Conservation (phyloP, 208 protist genomes). For the Acanthamoeba triangularis region DNA sequence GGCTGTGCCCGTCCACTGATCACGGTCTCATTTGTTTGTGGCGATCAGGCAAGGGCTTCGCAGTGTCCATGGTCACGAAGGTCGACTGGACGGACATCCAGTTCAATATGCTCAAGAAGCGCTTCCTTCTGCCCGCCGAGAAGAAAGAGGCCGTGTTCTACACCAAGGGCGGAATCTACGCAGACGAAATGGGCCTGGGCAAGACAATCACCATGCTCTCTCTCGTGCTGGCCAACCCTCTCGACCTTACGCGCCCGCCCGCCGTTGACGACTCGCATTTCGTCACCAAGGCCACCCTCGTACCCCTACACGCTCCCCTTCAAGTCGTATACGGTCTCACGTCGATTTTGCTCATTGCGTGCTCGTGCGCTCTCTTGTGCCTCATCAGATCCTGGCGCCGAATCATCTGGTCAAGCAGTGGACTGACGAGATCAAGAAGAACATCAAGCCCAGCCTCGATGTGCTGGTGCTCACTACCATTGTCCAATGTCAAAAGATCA, state of each 20-base stretch:
- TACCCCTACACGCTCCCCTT: neutral
- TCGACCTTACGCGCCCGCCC: neutral
- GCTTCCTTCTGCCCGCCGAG: neutral
- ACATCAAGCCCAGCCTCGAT: slow-evolving; percentile 52
- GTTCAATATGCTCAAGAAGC: neutral
- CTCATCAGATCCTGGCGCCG: slow-evolving; percentile 61
- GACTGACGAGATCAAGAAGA: slow-evolving; percentile 64
- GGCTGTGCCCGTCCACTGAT: too few species aligned
- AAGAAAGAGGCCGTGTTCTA: neutral
- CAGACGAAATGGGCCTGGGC: slow-evolving; percentile 40
- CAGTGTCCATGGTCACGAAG: neutral
- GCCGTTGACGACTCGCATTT: neutral
- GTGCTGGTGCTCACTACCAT: slow-evolving; percentile 75
- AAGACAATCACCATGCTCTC: neutral
- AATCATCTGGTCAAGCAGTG: slow-evolving; percentile 76
- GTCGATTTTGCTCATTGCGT: too few species aligned
- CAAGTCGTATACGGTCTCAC: too few species aligned
- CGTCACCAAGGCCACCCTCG: neutral
- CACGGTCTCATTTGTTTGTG: too few species aligned
- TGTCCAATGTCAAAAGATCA: slow-evolving; percentile 58
- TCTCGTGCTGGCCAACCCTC: neutral
- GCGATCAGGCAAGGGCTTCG: neutral
- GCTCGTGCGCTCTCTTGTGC: neutral
- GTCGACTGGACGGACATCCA: neutral
- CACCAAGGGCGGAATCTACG: slow-evolving; percentile 9